Conservation (phyloP, 2,329 filamentous ascomycete species). For the Nemania sp. region DNA sequence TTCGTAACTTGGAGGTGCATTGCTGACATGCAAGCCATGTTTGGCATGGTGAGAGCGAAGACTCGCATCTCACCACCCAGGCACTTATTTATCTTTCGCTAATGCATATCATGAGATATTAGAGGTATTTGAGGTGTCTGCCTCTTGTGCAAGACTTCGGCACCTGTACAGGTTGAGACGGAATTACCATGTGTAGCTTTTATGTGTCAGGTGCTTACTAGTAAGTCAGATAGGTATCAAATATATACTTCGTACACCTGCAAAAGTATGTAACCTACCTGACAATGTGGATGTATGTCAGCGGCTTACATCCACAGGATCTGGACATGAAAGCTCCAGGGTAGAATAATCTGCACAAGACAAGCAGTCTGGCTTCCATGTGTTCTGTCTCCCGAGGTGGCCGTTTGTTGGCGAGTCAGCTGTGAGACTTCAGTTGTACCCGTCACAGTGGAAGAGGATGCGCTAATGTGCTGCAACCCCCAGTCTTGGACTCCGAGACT, state of each 20-base stretch:
- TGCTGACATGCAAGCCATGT: conserved; percentile 28
- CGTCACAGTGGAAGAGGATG: conserved; percentile 16
- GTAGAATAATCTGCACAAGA: neutral
- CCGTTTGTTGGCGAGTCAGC: conserved; percentile 16
- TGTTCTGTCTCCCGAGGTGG: neutral
- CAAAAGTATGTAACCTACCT: no score
- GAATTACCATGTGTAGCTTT: no score
- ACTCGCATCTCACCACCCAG: conserved; percentile 11
- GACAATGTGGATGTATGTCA: no score
- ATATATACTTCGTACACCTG: no score
- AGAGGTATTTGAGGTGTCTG: neutral
- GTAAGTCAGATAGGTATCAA: no score
- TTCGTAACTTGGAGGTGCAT: conserved; percentile 20
- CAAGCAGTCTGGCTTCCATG: neutral
- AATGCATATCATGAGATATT: conserved; percentile 11
- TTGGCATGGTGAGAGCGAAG: conserved; percentile 14
- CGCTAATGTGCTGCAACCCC: conserved; percentile 26
- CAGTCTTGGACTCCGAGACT: neutral
- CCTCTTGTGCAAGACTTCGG: no score
- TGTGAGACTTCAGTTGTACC: conserved; percentile 4
- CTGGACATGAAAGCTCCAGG: neutral
- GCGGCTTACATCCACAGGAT: no score
- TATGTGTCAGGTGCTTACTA: no score
- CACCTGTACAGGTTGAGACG: no score
- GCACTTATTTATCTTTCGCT: conserved; percentile 1